Base-by-base conservation (phyloP, 176 grass and related monocot species). In the Carex scoparia region DNA sequence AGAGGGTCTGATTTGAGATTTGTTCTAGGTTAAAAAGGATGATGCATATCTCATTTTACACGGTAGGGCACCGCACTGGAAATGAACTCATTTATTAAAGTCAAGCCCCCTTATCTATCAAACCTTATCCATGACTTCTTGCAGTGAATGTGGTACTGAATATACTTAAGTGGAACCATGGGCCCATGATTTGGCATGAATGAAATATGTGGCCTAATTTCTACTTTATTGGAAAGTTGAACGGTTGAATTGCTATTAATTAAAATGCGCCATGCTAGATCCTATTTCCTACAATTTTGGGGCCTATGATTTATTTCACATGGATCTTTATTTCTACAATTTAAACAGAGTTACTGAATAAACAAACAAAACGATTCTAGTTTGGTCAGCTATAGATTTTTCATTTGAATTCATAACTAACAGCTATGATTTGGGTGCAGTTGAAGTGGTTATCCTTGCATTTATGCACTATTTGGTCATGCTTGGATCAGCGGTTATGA, bases 381-480 rank as follows among this genome's bases (percentile, higher is more conserved):
- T 42, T 53, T 51, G 7, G 3, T 75, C n/a, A 69, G 10, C 15
- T 69, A 11, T 49, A 65, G 14, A 62, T 55, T 38, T 81, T 66
- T 73, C 60, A 49, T 82, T 69, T 56, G 70, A 0, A 57, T 30
- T 51, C 85, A 79, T 30, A 79, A 57, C 84, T 91, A 89, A 88
- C 59, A 44, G 18, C 37, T 86, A 31, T 70, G 67, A 48, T 84
- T 75, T 18, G 69, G 86, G 75, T 94, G 64, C 97, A 99, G 97
- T 87, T 84, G 89, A 95, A 90, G 88, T 92, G 63, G 80, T 80
- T 61, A 79, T 81, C 31, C 97, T 99, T 18, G 93, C 85, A 32
- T 99, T 99, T 88, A 93, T 94, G 76, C 97, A 99, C 74, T 99
- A 96, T 85, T 86, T 99, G 28, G 91, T 99, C 72, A 94, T 94